These are phyloP conservation scores for Penicillium sp. DNA, from an alignment of 2,329 filamentous ascomycete species.

Conservation along the genomic window DNA sequence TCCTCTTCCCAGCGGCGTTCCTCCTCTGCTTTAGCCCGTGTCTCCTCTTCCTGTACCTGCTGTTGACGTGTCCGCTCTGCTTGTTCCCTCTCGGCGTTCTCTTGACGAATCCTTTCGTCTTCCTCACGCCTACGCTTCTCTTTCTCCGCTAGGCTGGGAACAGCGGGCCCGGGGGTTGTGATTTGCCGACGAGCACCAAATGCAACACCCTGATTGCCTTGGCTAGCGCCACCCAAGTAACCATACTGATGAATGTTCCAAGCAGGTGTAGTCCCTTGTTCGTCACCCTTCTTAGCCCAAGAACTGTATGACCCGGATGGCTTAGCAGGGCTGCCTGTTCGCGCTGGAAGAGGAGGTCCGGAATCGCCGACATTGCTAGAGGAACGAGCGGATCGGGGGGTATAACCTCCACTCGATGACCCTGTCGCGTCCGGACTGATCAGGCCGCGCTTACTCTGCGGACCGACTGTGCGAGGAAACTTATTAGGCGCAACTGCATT, in stretches of 20 bases:
- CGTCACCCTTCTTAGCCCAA: slow-evolving; percentile 86
- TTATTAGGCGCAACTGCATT: slow-evolving; percentile 69
- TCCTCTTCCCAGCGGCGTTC: slow-evolving; percentile 51
- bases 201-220: slow-evolving; percentile 89
- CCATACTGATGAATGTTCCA: slow-evolving; percentile 99
- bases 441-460: slow-evolving; percentile 60
- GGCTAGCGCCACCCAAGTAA: slow-evolving; percentile 96
- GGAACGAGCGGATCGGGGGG: slow-evolving; percentile 38
- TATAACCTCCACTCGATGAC: slow-evolving; percentile 51
- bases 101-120: slow-evolving; percentile 52
- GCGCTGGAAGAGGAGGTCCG: slow-evolving; percentile 44
- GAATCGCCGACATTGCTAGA: slow-evolving; percentile 59
- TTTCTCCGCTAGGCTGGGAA: slow-evolving; percentile 83
- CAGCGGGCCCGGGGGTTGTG: slow-evolving; percentile 74
- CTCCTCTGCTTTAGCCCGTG: slow-evolving; percentile 46
- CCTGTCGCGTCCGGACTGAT: slow-evolving; percentile 70
- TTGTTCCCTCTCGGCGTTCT: slow-evolving; percentile 49
- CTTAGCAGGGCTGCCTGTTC: slow-evolving; percentile 62
- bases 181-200: slow-evolving; percentile 94
- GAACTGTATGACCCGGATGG: slow-evolving; percentile 67
- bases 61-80: slow-evolving; percentile 50
- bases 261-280: slow-evolving; percentile 78
- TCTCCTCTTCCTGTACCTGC: slow-evolving; percentile 54
- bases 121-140: slow-evolving; percentile 67
- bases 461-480: slow-evolving; percentile 76